Conservation (phyloP, 1,284 basidiomycete genomes). For the Cryptococcus neoformans region DNA sequence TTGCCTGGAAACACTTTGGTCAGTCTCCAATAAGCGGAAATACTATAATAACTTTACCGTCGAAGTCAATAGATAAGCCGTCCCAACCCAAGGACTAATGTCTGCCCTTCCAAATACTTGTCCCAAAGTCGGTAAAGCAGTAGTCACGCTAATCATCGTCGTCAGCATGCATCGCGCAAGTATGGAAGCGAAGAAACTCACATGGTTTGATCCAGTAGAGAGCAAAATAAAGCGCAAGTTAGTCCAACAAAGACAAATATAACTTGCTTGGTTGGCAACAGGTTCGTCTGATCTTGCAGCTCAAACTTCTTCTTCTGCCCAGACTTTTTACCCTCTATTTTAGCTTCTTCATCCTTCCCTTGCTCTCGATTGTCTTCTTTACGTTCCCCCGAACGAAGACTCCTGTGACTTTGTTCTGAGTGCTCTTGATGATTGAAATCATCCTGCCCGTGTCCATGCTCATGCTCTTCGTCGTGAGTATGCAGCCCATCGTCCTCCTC, state of each 20-base stretch:
- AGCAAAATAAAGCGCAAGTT: slow-evolving; percentile 54
- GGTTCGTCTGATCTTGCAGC: slow-evolving; percentile 72
- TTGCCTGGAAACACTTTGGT: slow-evolving; percentile 55
- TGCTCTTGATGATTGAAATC: background rate
- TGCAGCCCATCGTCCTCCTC: slow-evolving; percentile 11
- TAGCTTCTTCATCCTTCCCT: slow-evolving; percentile 11
- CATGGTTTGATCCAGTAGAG: slow-evolving; percentile 53
- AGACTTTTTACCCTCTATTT: slow-evolving; percentile 9
- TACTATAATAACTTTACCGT: slow-evolving; percentile 14
- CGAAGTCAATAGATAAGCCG: slow-evolving; percentile 39
- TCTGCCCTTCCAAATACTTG: slow-evolving; percentile 65
- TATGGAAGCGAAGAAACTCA: slow-evolving; percentile 33
- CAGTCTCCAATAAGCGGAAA: background rate
- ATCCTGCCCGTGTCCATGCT: slow-evolving; percentile 1
- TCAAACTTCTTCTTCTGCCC: slow-evolving; percentile 31
- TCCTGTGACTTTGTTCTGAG: background rate
- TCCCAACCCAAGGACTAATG: slow-evolving; percentile 62
- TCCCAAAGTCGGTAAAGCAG: slow-evolving; percentile 66
- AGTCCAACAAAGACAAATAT: slow-evolving; percentile 62
- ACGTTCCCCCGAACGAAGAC: background rate
- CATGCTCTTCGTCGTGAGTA: slow-evolving; percentile 34
- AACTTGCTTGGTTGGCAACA: slow-evolving; percentile 65
- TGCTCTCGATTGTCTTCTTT: background rate
- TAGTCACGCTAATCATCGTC: slow-evolving; percentile 59
- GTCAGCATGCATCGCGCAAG: slow-evolving; percentile 52